These are phyloP conservation scores for Blakeslea trispora DNA, from an alignment of 371 early-diverging fungal genomes.

Conservation along the genomic window DNA sequence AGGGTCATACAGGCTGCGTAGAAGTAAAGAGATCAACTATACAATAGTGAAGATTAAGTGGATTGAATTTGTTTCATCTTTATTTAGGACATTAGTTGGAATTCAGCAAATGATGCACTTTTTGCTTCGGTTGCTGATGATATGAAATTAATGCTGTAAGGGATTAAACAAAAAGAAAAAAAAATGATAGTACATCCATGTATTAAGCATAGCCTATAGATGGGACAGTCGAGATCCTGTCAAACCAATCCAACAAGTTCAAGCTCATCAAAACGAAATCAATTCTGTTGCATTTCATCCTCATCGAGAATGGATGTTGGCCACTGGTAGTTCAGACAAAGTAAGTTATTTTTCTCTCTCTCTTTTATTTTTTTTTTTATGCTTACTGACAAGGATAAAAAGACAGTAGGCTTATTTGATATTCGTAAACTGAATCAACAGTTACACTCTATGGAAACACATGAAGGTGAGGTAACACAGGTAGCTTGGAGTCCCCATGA, in stretches of 20 bases:
- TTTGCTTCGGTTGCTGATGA: slow-evolving; percentile 98
- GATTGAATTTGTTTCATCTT: not conserved
- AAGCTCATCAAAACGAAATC: slow-evolving; percentile 91
- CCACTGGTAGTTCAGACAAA: slow-evolving; percentile 95
- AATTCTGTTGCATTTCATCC: slow-evolving; percentile 95
- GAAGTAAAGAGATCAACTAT: too few species aligned
- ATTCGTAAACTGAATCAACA: slow-evolving; percentile 82
- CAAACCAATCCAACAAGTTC: slow-evolving; percentile 68
- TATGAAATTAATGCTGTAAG: slow-evolving; percentile 84
- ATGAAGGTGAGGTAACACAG: slow-evolving; percentile 92
- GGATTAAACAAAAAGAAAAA: too few species aligned
- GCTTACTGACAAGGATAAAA: too few species aligned
- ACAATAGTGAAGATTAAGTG: too few species aligned
- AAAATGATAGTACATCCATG: too few species aligned
- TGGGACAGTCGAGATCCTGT: slow-evolving; percentile 67
- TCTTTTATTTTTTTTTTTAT: too few species aligned
- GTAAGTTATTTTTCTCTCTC: too few species aligned
- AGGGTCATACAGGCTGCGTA: slow-evolving; percentile 88
- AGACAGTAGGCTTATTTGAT: slow-evolving; percentile 97
- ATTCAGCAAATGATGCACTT: slow-evolving; percentile 71
- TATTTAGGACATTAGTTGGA: slow-evolving; percentile 94
- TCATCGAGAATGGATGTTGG: slow-evolving; percentile 82
- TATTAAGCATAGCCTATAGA: slow-evolving; percentile 46
- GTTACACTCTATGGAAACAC: slow-evolving; percentile 87
- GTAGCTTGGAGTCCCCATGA: slow-evolving; percentile 95